Base-by-base conservation (phyloP, 441 rosid species). In the Mallotus japonicus region DNA sequence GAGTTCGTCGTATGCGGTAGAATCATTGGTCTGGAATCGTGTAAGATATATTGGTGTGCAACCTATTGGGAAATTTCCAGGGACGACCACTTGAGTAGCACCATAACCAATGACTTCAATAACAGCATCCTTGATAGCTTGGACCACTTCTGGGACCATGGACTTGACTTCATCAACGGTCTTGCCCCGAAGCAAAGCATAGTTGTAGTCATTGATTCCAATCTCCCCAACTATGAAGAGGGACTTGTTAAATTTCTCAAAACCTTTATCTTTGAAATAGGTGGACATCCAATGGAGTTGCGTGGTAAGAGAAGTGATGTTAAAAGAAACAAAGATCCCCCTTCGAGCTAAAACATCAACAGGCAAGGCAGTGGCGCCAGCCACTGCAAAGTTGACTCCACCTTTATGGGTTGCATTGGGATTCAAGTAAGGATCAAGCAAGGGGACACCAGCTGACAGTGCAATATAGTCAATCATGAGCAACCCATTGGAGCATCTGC, bases 181-280 rank as follows among this genome's bases (percentile, higher is more conserved):
- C 32, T 73, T 77, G 13, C 82, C 76, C 56, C 67, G 63, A 8
- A 76, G 20, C 59, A 80, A 78, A 47, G 81, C 85, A 72, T 73
- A 66, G 75, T 71, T 83, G 67, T 83, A 85, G 74, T 87, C 87
- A 67, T 80, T 87, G 11, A 83, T 85, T 79, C 90, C 90, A 2
- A 87, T 87, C 68, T 82, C 87, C 0, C 90, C 89, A 3, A 82
- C 81, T 74, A 85, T 67, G 77, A 85, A 71, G 53, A 83, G 84
- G 13, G 87, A 72, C 0, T 65, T 63, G 20, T 73, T 67, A 69
- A 81, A 77, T 46, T 79, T 79, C 58, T 69, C 57, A 0, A 7
- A 54, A 64, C 82, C 55, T 19, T 78, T 74, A 75, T 60, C 20
- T 22, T 62, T 69, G 61, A 82, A 75, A 65, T 78, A 76, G 14